phyloP scores from a whole-genome alignment of 2,329 filamentous ascomycete genomes.

The Chaetoscypha palmicola region DNA sequence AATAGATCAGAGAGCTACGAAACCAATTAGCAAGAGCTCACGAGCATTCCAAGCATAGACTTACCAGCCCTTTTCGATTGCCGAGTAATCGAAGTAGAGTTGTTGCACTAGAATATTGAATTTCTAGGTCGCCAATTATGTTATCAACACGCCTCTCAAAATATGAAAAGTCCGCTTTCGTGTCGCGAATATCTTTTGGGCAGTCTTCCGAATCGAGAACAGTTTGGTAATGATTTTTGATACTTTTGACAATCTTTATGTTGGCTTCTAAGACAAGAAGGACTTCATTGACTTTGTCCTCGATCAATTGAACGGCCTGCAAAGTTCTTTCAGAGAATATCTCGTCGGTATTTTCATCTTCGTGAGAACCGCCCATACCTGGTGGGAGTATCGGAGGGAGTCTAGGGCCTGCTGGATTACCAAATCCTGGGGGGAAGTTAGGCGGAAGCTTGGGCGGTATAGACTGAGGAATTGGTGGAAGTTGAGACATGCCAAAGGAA shows the following conservation, averaged over 20 bases:
- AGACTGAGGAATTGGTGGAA: no score
- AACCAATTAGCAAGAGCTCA: no score
- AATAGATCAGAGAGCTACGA: conserved; percentile 33
- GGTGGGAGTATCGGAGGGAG: no score
- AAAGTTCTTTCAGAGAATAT: no score
- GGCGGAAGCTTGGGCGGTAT: no score
- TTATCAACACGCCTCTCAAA: conserved; percentile 18
- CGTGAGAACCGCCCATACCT: no score
- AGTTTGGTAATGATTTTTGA: conserved; percentile 17
- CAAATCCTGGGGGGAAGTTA: no score
- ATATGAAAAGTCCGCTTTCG: neutral
- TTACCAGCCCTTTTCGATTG: conserved; percentile 23
- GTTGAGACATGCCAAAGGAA: no score
- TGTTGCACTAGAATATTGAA: conserved; percentile 20
- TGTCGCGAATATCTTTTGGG: conserved; percentile 3
- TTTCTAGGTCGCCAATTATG: conserved; percentile 19
- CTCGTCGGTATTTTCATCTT: no score
- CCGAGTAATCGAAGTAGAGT: conserved; percentile 19
- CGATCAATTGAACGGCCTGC: conserved; percentile 32
- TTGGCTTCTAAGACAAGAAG: conserved; percentile 30
- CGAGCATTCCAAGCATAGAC: no score
- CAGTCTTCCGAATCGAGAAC: conserved; percentile 1
- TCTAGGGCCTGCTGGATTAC: no score
- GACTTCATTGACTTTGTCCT: conserved; percentile 33
- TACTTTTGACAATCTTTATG: conserved; percentile 24